Percentiles rank a stretch among this genome's conserved stretches.
Conservation (phyloP, 169 alveolate species). For the Eimeria tenella region DNA sequence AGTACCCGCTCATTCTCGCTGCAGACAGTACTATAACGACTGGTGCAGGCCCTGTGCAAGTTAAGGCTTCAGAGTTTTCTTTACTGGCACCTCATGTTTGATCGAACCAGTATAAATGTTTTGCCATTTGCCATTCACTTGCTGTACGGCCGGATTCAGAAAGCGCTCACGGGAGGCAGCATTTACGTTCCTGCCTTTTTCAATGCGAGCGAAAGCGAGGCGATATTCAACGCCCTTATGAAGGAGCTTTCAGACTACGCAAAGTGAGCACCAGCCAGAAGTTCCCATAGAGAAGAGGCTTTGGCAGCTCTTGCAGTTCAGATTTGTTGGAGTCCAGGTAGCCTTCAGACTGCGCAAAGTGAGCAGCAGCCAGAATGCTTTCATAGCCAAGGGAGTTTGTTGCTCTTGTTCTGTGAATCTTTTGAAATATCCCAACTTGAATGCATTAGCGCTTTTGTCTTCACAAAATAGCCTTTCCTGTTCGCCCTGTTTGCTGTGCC, state of each 20-base stretch:
- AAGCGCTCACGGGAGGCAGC: slow-evolving; percentile 79
- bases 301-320: no score
- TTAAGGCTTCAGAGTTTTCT: no score
- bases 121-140: neutral
- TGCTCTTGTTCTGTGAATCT: no score
- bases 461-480: no score
- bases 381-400: no score
- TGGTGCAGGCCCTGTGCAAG: neutral
- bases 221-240: slow-evolving; percentile 58
- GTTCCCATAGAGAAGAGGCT: neutral
- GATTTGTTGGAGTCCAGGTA: neutral
- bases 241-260: slow-evolving; percentile 56
- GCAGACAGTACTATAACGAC: neutral
- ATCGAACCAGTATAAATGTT: neutral
- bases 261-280: neutral
- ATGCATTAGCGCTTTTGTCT: no score
- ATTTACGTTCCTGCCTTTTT: slow-evolving; percentile 77
- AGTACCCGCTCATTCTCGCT: neutral
- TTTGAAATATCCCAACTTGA: no score
- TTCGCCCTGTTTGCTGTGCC: no score
- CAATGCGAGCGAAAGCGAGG: slow-evolving; percentile 22
- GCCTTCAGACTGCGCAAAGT: neutral
- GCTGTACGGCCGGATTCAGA: neutral
- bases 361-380: neutral
- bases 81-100: neutral